These are phyloP conservation scores for Cryoendolithus antarcticus DNA, from an alignment of 2,329 filamentous ascomycete genomes.

Conservation along the genomic window DNA sequence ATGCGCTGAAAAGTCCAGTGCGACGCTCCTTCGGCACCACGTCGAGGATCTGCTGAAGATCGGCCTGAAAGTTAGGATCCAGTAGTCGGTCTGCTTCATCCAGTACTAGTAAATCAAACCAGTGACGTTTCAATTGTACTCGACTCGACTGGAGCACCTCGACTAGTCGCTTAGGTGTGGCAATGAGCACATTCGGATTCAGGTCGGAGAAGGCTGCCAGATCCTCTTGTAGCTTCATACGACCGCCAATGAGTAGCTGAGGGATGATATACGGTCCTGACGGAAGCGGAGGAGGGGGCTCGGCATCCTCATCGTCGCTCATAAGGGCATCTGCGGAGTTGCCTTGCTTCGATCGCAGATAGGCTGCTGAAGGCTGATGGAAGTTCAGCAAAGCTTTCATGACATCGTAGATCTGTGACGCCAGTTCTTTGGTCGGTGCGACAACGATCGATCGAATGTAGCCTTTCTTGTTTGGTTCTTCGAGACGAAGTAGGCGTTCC, in stretches of 20 bases:
- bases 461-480: slow-evolving; percentile 76
- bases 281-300: slow-evolving; percentile 31
- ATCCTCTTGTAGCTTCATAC: slow-evolving; percentile 71
- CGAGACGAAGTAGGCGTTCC: slow-evolving; percentile 65
- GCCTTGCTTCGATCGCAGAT: slow-evolving; percentile 40
- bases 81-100: slow-evolving; percentile 90
- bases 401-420: slow-evolving; percentile 78
- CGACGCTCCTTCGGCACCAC: slow-evolving; percentile 83
- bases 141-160: slow-evolving; percentile 71
- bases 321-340: slow-evolving; percentile 16
- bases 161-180: slow-evolving; percentile 78
- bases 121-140: slow-evolving; percentile 20
- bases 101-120: slow-evolving; percentile 79
- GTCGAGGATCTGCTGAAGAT: slow-evolving; percentile 72
- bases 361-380: slow-evolving; percentile 63
- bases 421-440: slow-evolving; percentile 83
- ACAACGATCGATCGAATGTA: slow-evolving; percentile 86
- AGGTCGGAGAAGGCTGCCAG: slow-evolving; percentile 70
- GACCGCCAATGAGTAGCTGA: slow-evolving; percentile 78
- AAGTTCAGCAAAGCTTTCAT: slow-evolving; percentile 67
- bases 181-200: slow-evolving; percentile 79
- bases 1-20: slow-evolving; percentile 89
- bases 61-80: slow-evolving; percentile 87
- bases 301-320: slow-evolving; percentile 31
- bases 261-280: slow-evolving; percentile 52